A percentile compares a stretch with the other conserved stretches of the same genome.
Evolutionary conservation across 495 filamentous ascomycete species (phyloP).

Genomic region (Diplogelasinospora grovesii): DNA sequence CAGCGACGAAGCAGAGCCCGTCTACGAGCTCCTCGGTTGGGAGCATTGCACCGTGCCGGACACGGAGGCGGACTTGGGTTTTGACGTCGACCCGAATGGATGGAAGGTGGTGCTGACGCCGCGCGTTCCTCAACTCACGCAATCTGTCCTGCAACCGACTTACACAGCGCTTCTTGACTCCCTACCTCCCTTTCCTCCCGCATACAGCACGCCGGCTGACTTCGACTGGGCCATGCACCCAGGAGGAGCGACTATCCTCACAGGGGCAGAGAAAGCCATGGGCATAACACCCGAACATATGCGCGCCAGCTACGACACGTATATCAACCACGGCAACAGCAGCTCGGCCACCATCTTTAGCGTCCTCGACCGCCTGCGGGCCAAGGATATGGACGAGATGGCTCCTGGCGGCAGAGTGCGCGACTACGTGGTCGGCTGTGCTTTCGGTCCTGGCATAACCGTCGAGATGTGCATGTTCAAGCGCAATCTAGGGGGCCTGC

Average conservation of each 20-base stretch:
- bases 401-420: conserved; percentile 37
- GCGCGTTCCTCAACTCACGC: conserved; percentile 47
- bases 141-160: conserved; percentile 39
- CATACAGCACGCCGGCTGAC: conserved; percentile 37
- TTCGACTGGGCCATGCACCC: conserved; percentile 69
- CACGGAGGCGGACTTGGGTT: conserved; percentile 51
- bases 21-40: conserved; percentile 55
- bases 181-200: conserved; percentile 33
- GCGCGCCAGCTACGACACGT: conserved; percentile 55
- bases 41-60: conserved; percentile 48
- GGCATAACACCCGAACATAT: conserved; percentile 50
- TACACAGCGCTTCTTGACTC: conserved; percentile 42
- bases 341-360: conserved; percentile 55
- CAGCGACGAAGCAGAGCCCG: conserved; percentile 28
- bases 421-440: conserved; percentile 55
- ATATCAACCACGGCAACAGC: conserved; percentile 57
- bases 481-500: conserved; percentile 27
- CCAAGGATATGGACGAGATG: conserved; percentile 50
- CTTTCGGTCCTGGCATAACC: conserved; percentile 59
- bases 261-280: conserved; percentile 50
- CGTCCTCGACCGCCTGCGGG: conserved; percentile 50
- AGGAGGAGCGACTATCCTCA: conserved; percentile 57
- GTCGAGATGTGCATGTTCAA: conserved; percentile 58
- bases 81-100: conserved; percentile 52
- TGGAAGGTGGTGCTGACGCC: conserved; percentile 58